Conservation (phyloP, 140 eudicot species). For the Senecio squalidus region DNA sequence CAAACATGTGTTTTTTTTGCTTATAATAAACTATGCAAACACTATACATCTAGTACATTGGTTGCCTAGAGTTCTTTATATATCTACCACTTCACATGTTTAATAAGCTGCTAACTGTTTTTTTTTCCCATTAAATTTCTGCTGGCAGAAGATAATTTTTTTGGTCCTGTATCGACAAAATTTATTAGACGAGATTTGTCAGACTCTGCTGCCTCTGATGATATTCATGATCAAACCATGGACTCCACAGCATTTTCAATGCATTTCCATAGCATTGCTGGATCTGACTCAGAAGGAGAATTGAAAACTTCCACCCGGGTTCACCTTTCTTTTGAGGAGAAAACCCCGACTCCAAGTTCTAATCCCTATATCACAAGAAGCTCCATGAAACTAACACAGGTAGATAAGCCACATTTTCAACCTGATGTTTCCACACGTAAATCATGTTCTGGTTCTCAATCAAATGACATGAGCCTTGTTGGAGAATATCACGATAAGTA, state of each 20-base stretch:
- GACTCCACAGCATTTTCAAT: conserved; percentile 91
- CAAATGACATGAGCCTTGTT: conserved; percentile 87
- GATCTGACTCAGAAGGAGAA: conserved; percentile 69
- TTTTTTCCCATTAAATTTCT: conserved; percentile 12
- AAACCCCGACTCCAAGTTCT: conserved; percentile 48
- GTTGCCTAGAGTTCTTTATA: neutral
- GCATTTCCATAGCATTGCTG: conserved; percentile 84
- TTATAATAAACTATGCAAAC: neutral
- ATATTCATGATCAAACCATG: conserved; percentile 76
- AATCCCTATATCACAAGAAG: conserved; percentile 26
- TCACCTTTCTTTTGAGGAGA: conserved; percentile 67
- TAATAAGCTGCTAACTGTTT: conserved; percentile 13
- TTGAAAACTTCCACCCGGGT: conserved; percentile 57
- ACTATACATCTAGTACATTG: conserved; percentile 6
- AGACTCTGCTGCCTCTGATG: conserved; percentile 62
- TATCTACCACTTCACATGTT: neutral
- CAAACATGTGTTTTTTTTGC: neutral
- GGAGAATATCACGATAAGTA: conserved; percentile 51
- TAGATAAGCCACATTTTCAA: conserved; percentile 31
- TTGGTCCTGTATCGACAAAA: conserved; percentile 82
- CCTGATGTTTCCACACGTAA: conserved; percentile 32
- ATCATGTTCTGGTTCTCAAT: conserved; percentile 28
- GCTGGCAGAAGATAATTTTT: conserved; percentile 70
- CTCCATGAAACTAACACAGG: conserved; percentile 59
- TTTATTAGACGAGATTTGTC: conserved; percentile 58